Conservation (phyloP, 257 asterid genomes). For the Gardenia jasminoides region DNA sequence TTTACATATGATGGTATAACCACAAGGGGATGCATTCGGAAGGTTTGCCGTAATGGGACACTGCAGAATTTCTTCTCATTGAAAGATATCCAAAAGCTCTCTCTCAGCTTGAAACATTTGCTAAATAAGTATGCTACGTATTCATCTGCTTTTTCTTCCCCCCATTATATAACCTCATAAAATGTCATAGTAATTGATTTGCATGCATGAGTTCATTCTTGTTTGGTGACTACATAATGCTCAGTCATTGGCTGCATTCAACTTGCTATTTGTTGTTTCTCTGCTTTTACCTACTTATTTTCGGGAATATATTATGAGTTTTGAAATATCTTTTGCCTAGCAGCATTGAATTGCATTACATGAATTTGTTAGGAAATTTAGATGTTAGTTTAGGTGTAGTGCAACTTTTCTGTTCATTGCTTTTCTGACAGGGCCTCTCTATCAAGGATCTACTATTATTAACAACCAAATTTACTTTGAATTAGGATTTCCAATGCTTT, state of each 20-base stretch:
- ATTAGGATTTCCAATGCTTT: background rate
- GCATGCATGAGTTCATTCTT: background rate
- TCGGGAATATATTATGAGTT: background rate
- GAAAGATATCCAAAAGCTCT: constrained; percentile 46
- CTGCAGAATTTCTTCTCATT: constrained; percentile 30
- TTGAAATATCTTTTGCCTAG: background rate
- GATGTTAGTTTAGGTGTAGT: background rate
- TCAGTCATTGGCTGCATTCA: background rate
- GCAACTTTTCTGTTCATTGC: background rate
- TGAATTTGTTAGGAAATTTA: background rate
- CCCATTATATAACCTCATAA: background rate
- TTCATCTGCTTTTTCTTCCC: background rate
- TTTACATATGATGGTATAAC: constrained; percentile 22
- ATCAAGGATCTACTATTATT: background rate
- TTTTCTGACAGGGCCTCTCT: background rate
- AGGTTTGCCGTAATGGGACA: no score
- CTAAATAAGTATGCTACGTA: constrained; percentile 56
- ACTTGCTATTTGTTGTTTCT: background rate
- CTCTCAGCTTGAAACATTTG: constrained; percentile 54
- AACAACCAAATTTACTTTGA: background rate
- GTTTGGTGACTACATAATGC: background rate
- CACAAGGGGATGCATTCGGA: constrained; percentile 22
- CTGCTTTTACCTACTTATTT: background rate
- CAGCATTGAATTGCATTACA: background rate
- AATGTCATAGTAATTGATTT: background rate